phyloP scores from a whole-genome alignment of 306 rosid genomes.

The Sicyos edulis region DNA sequence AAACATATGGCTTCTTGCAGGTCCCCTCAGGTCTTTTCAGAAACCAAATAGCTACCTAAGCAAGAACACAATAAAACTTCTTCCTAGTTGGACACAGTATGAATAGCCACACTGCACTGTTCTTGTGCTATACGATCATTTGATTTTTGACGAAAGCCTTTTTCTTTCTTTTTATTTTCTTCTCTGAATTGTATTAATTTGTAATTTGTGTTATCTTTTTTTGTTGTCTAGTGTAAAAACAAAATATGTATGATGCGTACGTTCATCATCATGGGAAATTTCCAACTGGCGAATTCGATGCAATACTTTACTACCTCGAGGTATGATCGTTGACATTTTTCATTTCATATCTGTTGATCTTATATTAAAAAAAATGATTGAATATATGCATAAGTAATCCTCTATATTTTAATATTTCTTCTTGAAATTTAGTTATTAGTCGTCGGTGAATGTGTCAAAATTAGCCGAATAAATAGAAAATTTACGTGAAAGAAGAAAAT shows the following conservation, averaged over 20 bases:
- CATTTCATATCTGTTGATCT: no score
- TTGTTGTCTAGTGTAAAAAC: not conserved
- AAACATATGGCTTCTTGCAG: slow-evolving; percentile 31
- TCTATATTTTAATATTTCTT: no score
- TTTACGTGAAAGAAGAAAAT: no score
- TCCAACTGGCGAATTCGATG: no score
- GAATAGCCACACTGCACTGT: not conserved
- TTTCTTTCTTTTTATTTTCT: not conserved
- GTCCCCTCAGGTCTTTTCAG: slow-evolving; percentile 65
- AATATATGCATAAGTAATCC: no score
- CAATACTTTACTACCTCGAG: no score
- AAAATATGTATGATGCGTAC: not conserved
- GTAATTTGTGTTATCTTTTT: not conserved
- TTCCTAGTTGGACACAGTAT: not conserved
- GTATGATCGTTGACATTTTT: no score
- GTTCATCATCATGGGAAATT: no score
- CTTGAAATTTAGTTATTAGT: no score
- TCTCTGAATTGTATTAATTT: not conserved
- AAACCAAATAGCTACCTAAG: slow-evolving; percentile 25
- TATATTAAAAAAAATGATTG: no score
- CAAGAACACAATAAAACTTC: not conserved
- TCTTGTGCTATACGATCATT: not conserved
- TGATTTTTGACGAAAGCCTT: not conserved
- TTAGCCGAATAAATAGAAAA: no score
- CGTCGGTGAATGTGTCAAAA: no score